A percentile compares a stretch with the other conserved stretches of the same genome.
These are phyloP conservation scores for Penicillium paradoxum DNA, from an alignment of 495 filamentous ascomycete species.

Conservation along the genomic window DNA sequence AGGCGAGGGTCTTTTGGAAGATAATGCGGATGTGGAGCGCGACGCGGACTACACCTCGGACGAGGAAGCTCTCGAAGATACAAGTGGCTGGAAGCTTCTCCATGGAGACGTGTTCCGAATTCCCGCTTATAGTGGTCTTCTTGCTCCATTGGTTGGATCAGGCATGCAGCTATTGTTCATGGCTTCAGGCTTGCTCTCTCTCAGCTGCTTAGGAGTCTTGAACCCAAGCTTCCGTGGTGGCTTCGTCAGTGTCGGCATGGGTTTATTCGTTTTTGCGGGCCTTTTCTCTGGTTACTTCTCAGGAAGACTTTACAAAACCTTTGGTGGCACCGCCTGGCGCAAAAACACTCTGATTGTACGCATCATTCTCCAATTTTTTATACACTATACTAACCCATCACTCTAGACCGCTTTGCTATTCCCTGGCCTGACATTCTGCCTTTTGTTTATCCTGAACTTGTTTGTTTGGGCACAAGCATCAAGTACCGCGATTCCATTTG, in stretches of 20 bases:
- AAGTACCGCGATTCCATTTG: conserved; percentile 84
- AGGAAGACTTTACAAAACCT: conserved; percentile 77
- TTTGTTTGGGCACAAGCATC: conserved; percentile 94
- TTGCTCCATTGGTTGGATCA: conserved; percentile 83
- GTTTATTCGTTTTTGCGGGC: conserved; percentile 84
- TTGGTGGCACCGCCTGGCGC: conserved; percentile 73
- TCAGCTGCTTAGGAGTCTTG: conserved; percentile 76
- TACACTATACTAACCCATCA: conserved; percentile 16
- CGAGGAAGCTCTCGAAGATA: conserved; percentile 76
- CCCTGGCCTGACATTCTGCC: conserved; percentile 73
- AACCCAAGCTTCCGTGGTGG: conserved; percentile 92
- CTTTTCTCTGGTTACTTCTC: conserved; percentile 93
- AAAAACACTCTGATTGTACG: conserved; percentile 70
- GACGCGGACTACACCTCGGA: conserved; percentile 64
- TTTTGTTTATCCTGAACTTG: conserved; percentile 81
- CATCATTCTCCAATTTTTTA: neutral
- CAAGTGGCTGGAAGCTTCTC: conserved; percentile 91
- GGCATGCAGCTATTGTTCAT: conserved; percentile 90
- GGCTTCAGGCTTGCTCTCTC: conserved; percentile 68
- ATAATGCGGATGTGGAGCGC: conserved; percentile 53
- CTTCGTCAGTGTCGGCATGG: conserved; percentile 82
- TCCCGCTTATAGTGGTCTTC: conserved; percentile 66
- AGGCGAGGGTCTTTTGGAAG: conserved; percentile 58
- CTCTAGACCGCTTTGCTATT: conserved; percentile 69
- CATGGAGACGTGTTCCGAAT: conserved; percentile 91